Base-by-base conservation (phyloP, 2,329 filamentous ascomycete species). In the Alternaria hordeiaustralica region DNA sequence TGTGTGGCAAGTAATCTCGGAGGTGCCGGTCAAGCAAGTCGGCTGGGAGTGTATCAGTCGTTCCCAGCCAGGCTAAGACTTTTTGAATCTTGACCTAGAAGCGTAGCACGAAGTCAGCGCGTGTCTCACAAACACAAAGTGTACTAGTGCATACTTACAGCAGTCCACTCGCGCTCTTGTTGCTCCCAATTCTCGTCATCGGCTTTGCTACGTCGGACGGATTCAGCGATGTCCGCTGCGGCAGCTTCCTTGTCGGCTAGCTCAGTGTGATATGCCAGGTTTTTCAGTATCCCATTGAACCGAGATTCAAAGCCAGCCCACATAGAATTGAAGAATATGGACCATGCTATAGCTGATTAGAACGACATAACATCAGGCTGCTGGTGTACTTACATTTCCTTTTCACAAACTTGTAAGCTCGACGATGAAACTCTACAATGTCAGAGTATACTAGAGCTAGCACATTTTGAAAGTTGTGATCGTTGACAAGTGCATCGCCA, bases 241-340 rank as follows among this genome's bases (percentile, higher is more conserved):
- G 58, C 53, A 3, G 73, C 74, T 55, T 77, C 71, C 33, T 68
- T 65, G 55, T 76, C 72, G 10, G 72, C 60, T 10, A 76, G 36
- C 15, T 20, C 28, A 10, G 7, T 43, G 6, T 59, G 56, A 8
- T 49, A 51, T 8, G 20, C 15, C 13, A 59, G 21, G 10, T 7
- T 26, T 3, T 50, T n/a, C 36, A 53, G 10, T 20, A 59, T 59
- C n/a, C 56, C 21, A 2, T 21, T 25, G 18, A 59, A 53, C 0
- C 56, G 45, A 15, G 47, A 53, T 23, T 59, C 56, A 4, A 53
- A 59, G 7, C 47, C 23, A 4, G 21, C 56, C 56, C 56, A 59
- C 28, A n/a, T 50, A 4, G 56, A 53, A 8, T 21, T 10, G 13
- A 59, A 59, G 47, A 59, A 59, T 15, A 15, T 57, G 3, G 41